These are phyloP conservation scores for Rhizophagus sp. DNA, from an alignment of 192 early-diverging fungal genomes.

Conservation along the genomic window DNA sequence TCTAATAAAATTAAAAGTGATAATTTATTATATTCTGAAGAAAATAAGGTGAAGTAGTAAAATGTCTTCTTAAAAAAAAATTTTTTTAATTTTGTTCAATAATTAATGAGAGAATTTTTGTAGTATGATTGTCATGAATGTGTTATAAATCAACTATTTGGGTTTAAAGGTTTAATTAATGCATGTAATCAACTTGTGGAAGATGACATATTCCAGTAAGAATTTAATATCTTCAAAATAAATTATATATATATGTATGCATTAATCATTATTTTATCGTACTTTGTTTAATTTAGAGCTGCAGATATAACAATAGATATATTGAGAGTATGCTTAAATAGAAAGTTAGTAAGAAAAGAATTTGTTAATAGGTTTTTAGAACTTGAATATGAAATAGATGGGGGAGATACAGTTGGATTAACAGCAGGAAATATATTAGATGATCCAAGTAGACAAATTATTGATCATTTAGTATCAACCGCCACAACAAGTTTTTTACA, in stretches of 20 bases:
- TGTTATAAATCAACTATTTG: conserved; percentile 28
- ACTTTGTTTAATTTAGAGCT: neutral
- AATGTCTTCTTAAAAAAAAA: neutral
- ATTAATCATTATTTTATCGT: neutral
- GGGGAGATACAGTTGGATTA: too few species aligned
- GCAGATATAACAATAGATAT: conserved; percentile 23
- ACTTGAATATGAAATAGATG: conserved; percentile 9
- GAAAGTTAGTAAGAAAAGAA: conserved; percentile 22
- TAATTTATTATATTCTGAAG: conserved; percentile 1
- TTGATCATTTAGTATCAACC: conserved; percentile 16
- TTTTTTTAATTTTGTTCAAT: neutral
- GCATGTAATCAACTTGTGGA: conserved; percentile 20
- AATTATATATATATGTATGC: too few species aligned
- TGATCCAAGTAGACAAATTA: conserved; percentile 9
- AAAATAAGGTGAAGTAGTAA: conserved; percentile 12
- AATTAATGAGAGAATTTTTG: neutral
- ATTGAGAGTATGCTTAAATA: conserved; percentile 24
- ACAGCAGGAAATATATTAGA: neutral
- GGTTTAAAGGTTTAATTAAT: conserved; percentile 25
- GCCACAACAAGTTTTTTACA: neutral
- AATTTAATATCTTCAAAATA: neutral
- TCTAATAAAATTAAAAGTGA: neutral
- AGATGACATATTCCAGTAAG: neutral
- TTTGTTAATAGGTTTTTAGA: conserved; percentile 16
- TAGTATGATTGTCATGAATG: conserved; percentile 29